Evolutionary conservation across 129 eudicot genomes (phyloP).

Genomic region (Cynara cardunculus): DNA sequence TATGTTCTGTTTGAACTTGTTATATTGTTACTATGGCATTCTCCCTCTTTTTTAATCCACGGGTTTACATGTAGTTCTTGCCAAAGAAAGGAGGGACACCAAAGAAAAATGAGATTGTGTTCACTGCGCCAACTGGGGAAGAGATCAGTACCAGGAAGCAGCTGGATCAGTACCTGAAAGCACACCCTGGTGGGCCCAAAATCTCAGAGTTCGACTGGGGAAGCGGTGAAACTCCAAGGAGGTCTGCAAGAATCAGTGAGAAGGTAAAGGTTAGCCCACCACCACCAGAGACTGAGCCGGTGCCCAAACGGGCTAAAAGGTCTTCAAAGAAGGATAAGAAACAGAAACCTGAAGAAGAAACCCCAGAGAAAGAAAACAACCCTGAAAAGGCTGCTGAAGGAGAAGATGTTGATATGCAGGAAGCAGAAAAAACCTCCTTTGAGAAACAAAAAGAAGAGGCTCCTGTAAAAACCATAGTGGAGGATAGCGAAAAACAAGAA

Average conservation of each 20-base stretch:
- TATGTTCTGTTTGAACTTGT: neutral
- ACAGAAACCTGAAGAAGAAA: constrained; percentile 29
- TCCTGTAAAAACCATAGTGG: constrained; percentile 14
- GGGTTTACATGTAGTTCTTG: constrained; percentile 42
- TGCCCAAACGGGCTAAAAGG: constrained; percentile 45
- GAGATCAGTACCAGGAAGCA: constrained; percentile 63
- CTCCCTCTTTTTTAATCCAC: constrained; percentile 3
- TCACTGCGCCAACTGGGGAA: constrained; percentile 84
- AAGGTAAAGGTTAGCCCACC: constrained; percentile 57
- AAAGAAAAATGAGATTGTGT: constrained; percentile 65
- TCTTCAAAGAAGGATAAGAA: constrained; percentile 48
- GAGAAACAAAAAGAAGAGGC: constrained; percentile 27
- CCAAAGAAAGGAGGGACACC: constrained; percentile 78
- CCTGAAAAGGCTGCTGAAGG: constrained; percentile 18
- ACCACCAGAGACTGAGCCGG: constrained; percentile 49
- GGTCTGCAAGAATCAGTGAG: constrained; percentile 74
- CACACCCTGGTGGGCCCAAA: constrained; percentile 81
- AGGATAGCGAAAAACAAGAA: constrained; percentile 16
- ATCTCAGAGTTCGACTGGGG: constrained; percentile 77
- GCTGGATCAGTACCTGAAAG: constrained; percentile 70
- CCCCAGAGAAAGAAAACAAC: constrained; percentile 30
- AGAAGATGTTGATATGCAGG: constrained; percentile 33
- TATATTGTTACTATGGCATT: neutral
- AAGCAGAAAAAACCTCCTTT: constrained; percentile 11
- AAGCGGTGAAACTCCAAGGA: constrained; percentile 72